Base-by-base conservation (phyloP, 306 rosid species). In the Trichosanthes truncata region DNA sequence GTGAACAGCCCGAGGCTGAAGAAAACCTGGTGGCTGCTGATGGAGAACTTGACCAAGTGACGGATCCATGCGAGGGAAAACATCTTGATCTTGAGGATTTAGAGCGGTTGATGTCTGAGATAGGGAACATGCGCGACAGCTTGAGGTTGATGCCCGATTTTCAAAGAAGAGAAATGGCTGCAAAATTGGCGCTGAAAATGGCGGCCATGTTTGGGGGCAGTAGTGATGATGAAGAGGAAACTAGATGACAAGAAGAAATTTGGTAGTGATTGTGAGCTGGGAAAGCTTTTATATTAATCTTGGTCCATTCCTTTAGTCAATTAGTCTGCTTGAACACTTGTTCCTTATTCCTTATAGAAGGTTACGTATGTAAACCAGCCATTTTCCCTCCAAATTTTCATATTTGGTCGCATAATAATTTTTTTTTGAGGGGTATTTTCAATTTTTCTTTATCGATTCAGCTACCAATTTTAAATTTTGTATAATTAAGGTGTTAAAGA, bases 141-240 rank as follows among this genome's bases (percentile, higher is more conserved):
- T 82, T 94, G 85, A 92, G 98, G 84, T 82, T 92, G 85, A 92
- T 94, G 96, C 97, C 97, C 13, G 98, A 92, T 87, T 92, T 90
- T 84, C 93, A 89, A 84, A 88, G 96, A 82, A 82, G 90, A 83
- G 96, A 92, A 80, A 94, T 86, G 96, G 97, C 97, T 3, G 97
- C 97, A 60, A 90, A 94, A 78, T 78, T 92, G 41, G 94, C 97
- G 6, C 73, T 88, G 94, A 92, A 89, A 88, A 90, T 92, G 97
- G 98, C 97, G 72, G 62, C 92, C 82, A 82, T 92, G 86, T 94
- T 90, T 83, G 92, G 90, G 67, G 98, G 90, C 33, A 87, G 78
- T 31, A 91, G 94, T 81, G 98, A 86, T 4, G 82, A 90, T 71
- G 98, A 91, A 26, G 91, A 81, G 67, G 89, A 87, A 84, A 84